These are phyloP conservation scores for Xylaria sp. DNA, from an alignment of 2,329 filamentous ascomycete species.

Conservation along the genomic window DNA sequence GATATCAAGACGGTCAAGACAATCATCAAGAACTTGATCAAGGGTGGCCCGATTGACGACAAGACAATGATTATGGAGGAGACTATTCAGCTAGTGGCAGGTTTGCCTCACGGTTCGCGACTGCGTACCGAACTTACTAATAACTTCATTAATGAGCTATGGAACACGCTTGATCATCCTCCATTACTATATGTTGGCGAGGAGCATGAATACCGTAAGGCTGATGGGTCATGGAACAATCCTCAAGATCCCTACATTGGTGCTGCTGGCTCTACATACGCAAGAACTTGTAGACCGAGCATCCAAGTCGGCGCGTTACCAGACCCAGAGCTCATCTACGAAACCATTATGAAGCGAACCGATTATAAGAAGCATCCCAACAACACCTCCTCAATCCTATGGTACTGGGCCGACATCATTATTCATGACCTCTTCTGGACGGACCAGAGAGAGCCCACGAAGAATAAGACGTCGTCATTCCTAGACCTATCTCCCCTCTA, in stretches of 20 bases:
- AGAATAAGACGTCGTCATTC: slow-evolving; percentile 68
- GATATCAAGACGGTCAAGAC: slow-evolving; percentile 59
- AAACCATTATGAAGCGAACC: slow-evolving; percentile 63
- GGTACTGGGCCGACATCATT: slow-evolving; percentile 75
- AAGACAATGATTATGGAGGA: slow-evolving; percentile 80
- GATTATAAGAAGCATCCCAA: slow-evolving; percentile 67
- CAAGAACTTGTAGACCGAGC: slow-evolving; percentile 66
- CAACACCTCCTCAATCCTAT: slow-evolving; percentile 73
- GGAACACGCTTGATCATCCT: slow-evolving; percentile 75
- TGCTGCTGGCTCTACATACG: slow-evolving; percentile 70
- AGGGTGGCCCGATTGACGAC: slow-evolving; percentile 71
- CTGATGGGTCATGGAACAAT: slow-evolving; percentile 77
- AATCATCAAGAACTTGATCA: slow-evolving; percentile 66
- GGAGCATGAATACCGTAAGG: slow-evolving; percentile 67
- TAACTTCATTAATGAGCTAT: slow-evolving; percentile 70
- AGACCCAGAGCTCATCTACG: slow-evolving; percentile 68
- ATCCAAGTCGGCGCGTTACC: slow-evolving; percentile 69
- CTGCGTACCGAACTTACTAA: slow-evolving; percentile 68
- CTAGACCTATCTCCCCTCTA: slow-evolving; percentile 75
- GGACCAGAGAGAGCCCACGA: slow-evolving; percentile 62
- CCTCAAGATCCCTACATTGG: slow-evolving; percentile 68
- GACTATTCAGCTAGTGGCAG: slow-evolving; percentile 71
- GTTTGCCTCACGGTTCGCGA: slow-evolving; percentile 66
- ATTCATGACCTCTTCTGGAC: slow-evolving; percentile 79
- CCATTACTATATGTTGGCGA: slow-evolving; percentile 69